phyloP scores from a whole-genome alignment of 768 basidiomycete genomes.

The Leccinellum luteum region DNA sequence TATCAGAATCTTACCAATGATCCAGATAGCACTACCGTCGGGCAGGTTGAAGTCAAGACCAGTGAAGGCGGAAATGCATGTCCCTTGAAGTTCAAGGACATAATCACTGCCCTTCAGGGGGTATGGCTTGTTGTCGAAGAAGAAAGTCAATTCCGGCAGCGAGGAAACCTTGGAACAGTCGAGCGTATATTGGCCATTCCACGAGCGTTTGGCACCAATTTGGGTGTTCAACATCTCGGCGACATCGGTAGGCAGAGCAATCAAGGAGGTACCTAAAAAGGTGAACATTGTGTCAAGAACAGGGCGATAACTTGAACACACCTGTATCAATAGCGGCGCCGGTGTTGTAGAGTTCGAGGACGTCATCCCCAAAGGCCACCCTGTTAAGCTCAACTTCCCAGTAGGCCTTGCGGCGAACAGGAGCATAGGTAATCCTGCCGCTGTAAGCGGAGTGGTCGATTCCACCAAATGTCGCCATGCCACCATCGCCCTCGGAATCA shows the following conservation, averaged over 20 bases:
- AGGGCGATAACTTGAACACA: conserved; percentile 26
- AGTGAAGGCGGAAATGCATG: conserved; percentile 92
- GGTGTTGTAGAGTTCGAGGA: conserved; percentile 87
- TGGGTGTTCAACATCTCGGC: conserved; percentile 97
- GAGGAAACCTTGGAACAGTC: conserved; percentile 83
- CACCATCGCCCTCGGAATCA: conserved; percentile 80
- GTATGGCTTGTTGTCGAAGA: conserved; percentile 79
- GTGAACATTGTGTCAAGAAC: conserved; percentile 2
- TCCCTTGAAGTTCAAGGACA: conserved; percentile 84
- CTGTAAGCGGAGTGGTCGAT: conserved; percentile 74
- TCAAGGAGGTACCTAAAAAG: conserved; percentile 78
- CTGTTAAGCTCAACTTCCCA: conserved; percentile 97
- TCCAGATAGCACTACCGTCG: conserved; percentile 73
- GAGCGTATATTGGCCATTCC: conserved; percentile 95
- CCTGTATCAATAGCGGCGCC: conserved; percentile 93
- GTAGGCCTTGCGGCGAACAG: conserved; percentile 92
- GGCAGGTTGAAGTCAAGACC: conserved; percentile 88
- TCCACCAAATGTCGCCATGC: conserved; percentile 90
- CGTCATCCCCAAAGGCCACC: conserved; percentile 82
- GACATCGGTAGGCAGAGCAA: conserved; percentile 89
- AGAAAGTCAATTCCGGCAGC: conserved; percentile 83
- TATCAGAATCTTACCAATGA: conserved; percentile 59
- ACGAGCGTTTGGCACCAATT: conserved; percentile 91
- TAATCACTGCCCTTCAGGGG: conserved; percentile 83
- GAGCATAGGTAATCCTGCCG: conserved; percentile 83